Evolutionary conservation across 1,284 basidiomycete species (phyloP), one percentile per base, ranked within the genome.

Genomic region (Naganishia albida): DNA sequence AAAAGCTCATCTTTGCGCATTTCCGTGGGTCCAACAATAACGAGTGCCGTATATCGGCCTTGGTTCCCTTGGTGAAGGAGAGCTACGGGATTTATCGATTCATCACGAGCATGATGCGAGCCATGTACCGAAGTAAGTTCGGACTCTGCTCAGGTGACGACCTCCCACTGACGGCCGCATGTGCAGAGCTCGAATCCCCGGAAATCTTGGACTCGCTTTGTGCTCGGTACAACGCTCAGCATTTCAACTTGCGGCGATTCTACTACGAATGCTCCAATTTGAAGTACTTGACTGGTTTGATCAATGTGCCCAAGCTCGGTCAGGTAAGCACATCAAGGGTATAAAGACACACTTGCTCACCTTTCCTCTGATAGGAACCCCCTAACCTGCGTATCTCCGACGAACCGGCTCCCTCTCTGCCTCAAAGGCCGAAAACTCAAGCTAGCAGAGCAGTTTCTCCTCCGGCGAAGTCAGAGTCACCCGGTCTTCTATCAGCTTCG

Each of bases 201-300:
- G 93, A 96, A 62, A 92, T 88, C 2, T 80, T 97, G 67, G 89
- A 91, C 72, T 92, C 92, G 1, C 81, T 97, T 23, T 85, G 88
- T 55, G 85, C 90, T 73, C 86, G 93, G 52, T 96, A 89, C 80
- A 87, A 86, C 71, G 84, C 88, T 40, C 93, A 97, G 73, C 93
- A 97, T 74, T 88, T 92, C 74, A 88, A 86, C 71, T 84, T 97
- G 8, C 87, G 93, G 69, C 92, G 93, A 76, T 97, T 95, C 81
- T 97, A 96, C 81, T 97, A 96, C 76, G 93, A 97, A 76, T 97
- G 93, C 75, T 94, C 92, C 18, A 96, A 96, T 79, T 85, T 97
- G 71, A 96, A 95, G 77, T 97, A 95, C 77, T 82, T 97, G 55
- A 97, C 93, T 16, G 91, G 92, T 49, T 83, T 97, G 23, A 95